Evolutionary conservation across 331 rosid species (phyloP).

Genomic region (Malus hybrid): DNA sequence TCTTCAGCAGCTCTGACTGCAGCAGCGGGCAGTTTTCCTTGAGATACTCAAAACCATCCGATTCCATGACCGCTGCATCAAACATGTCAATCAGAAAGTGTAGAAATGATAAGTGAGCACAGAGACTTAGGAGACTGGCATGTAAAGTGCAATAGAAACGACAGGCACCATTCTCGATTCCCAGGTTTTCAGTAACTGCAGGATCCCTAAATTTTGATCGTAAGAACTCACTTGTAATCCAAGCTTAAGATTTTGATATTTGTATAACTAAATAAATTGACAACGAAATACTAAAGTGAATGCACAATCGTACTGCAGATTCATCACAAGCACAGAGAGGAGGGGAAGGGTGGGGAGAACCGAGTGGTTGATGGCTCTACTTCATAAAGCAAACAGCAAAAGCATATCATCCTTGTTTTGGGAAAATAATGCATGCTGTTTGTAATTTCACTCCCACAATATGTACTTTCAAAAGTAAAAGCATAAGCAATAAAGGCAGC

Average conservation of each 20-base stretch:
- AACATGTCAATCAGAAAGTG: slow-evolving; percentile 7
- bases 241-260: not conserved
- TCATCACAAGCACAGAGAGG: not conserved
- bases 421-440: too few species aligned
- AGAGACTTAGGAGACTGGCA: not conserved
- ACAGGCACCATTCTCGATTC: not conserved
- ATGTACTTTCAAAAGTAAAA: too few species aligned
- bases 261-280: not conserved
- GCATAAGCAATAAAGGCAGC: too few species aligned
- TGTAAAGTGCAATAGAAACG: not conserved
- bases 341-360: too few species aligned
- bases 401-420: too few species aligned
- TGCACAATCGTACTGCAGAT: not conserved
- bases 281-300: not conserved
- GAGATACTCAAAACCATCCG: slow-evolving; percentile 86
- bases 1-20: slow-evolving; percentile 93
- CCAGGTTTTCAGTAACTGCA: not conserved
- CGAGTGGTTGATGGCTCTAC: too few species aligned
- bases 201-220: not conserved
- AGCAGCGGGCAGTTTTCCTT: slow-evolving; percentile 86
- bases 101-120: not conserved
- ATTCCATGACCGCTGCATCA: slow-evolving; percentile 83
- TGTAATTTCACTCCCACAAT: too few species aligned
- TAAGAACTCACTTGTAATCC: not conserved
- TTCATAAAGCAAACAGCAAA: too few species aligned